These are phyloP conservation scores for Alopecurus myosuroides DNA, from an alignment of 176 grass and related monocot species.

Conservation along the genomic window DNA sequence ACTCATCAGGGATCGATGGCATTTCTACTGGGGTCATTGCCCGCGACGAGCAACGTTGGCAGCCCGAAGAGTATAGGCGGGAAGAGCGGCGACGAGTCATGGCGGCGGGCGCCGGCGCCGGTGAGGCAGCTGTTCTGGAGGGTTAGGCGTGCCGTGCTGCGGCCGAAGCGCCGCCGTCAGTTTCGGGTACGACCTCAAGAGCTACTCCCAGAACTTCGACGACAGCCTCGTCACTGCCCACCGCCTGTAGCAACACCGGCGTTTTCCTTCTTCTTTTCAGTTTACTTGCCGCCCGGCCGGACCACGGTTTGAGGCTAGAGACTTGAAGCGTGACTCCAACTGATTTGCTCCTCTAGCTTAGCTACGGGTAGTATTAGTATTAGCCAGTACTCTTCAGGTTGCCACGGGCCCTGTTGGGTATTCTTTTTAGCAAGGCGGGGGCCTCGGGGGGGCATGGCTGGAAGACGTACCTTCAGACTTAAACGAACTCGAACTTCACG, in stretches of 20 bases:
- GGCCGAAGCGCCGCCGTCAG: not conserved
- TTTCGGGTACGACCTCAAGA: slow-evolving; percentile 25
- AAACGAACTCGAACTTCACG: too few species aligned
- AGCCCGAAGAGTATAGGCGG: not conserved
- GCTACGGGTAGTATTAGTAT: too few species aligned
- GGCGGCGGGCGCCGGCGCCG: not conserved
- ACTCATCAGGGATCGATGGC: not conserved
- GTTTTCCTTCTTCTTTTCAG: not conserved
- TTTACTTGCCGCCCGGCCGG: not conserved
- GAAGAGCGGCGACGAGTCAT: not conserved
- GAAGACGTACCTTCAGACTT: too few species aligned
- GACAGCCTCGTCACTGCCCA: not conserved
- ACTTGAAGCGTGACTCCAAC: not conserved
- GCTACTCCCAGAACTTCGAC: slow-evolving; percentile 40
- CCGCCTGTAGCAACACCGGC: not conserved
- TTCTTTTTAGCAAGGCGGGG: too few species aligned
- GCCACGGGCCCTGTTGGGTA: too few species aligned
- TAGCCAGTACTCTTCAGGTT: too few species aligned
- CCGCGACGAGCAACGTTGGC: not conserved
- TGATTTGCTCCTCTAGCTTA: too few species aligned
- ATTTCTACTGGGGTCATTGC: not conserved
- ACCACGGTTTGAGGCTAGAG: not conserved
- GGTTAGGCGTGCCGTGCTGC: not conserved
- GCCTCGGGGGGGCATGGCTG: too few species aligned
- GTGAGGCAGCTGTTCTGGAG: slow-evolving; percentile 29